Evolutionary conservation across 2,329 filamentous ascomycete genomes (phyloP), one percentile per base, ranked within the genome.

Genomic region (Diaporthe ilicicola): DNA sequence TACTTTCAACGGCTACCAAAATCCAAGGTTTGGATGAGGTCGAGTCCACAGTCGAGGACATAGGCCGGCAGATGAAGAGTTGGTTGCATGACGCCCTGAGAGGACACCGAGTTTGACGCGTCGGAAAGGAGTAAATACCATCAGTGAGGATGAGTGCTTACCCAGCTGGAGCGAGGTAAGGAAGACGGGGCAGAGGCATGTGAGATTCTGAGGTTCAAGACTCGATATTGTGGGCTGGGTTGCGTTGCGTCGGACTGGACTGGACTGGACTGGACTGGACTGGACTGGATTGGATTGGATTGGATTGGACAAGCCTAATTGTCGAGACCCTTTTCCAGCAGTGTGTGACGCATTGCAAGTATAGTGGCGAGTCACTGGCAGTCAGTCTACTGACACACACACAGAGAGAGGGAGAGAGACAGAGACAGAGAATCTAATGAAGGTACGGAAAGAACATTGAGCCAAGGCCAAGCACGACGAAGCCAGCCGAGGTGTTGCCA

Each of bases 401-500:
- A 51, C 24, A 51, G 10, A 24, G 9, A 51, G 10, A 17, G 15
- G 27, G 27, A 17, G 24, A 29, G n/a, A n/a, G 4, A 32, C 50
- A 53, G 50, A n/a, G n/a, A n/a, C n/a, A n/a, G n/a, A n/a, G n/a
- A n/a, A n/a, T n/a, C 50, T n/a, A 53, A 54, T 8, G 5, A 3
- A 19, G 17, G 1, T 10, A 39, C 9, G 9, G 37, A 39, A 39
- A 39, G 22, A 53, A 29, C 22, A 27, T 42, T 3, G 34, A 29
- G n/a, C n/a, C n/a, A n/a, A n/a, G n/a, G n/a, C n/a, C n/a, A n/a
- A n/a, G 24, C 48, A 51, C 15, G 48, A 13, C 32, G 17, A 17
- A 39, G 53, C 53, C 53, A 48, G 56, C 56, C 56, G 59, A 62
- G 59, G 59, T 59, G 55, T 59, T 17, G 56, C 17, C 39, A 46